Evolutionary conservation across 148 eudicot genomes (phyloP).

Genomic region (Euryodendron excelsum): DNA sequence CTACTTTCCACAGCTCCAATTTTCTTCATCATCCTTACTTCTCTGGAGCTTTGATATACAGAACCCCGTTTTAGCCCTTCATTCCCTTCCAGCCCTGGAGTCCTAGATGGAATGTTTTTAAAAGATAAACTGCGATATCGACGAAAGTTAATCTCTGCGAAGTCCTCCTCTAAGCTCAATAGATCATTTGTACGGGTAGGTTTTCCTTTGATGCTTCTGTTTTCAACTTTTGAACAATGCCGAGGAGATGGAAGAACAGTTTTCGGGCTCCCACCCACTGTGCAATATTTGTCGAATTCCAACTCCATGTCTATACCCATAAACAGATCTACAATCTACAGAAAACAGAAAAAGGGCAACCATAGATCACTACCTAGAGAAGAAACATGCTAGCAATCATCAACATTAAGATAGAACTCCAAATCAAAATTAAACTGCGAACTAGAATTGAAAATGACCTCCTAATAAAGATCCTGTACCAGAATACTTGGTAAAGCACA

Average conservation of each 20-base stretch:
- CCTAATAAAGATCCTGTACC: background rate
- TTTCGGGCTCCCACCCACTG: slow-evolving; percentile 69
- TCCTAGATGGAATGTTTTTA: slow-evolving; percentile 40
- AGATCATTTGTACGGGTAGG: slow-evolving; percentile 32
- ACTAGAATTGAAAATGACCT: background rate
- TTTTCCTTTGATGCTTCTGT: slow-evolving; percentile 38
- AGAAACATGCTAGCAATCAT: background rate
- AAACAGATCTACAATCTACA: slow-evolving; percentile 40
- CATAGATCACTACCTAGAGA: slow-evolving; percentile 2
- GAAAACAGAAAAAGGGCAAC: slow-evolving; percentile 12
- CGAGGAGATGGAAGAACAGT: slow-evolving; percentile 64
- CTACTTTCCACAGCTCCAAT: slow-evolving; percentile 48
- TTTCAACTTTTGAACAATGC: slow-evolving; percentile 36
- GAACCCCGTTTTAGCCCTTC: slow-evolving; percentile 64
- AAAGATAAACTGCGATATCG: slow-evolving; percentile 69
- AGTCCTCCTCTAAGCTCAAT: slow-evolving; percentile 38
- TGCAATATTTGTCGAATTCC: slow-evolving; percentile 85
- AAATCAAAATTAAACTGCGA: background rate
- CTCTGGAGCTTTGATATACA: slow-evolving; percentile 61
- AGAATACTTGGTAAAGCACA: background rate
- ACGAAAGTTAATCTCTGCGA: slow-evolving; percentile 53
- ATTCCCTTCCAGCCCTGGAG: slow-evolving; percentile 31
- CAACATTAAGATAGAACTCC: background rate
- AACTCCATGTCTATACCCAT: slow-evolving; percentile 68
- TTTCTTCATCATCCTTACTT: slow-evolving; percentile 33